Base-by-base conservation (phyloP, 2,329 filamentous ascomycete species). In the Monosporascus sp. region DNA sequence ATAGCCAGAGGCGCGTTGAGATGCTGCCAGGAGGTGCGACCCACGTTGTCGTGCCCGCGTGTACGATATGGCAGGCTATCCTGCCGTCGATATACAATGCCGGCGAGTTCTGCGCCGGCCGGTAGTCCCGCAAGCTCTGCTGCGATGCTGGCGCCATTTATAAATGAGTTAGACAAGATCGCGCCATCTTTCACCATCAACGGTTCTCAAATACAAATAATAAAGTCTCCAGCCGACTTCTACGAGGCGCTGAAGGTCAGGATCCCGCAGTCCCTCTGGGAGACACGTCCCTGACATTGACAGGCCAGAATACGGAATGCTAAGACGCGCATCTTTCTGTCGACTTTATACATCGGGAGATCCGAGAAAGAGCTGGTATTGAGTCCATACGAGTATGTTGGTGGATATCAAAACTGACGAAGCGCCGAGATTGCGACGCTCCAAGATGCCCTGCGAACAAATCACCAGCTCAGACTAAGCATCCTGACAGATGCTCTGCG, bases 291-390 rank as follows among this genome's bases (percentile, higher is more conserved):
- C 40, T 52, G 41, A 55, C 46, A 40, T 22, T 55, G 41, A 22
- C 55, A 92, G 88, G 74, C 81, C 58, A 96, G 92, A 74, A 97
- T 99, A 66, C 82, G 81, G 50, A 82, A 80, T 58, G 94, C 94
- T 9, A 84, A 90, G 69, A 79, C 75, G 50, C 83, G 89, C 55
- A 87, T 99, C 60, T 99, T 95, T 68, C 76, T 99, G 49, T 96
- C 92, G n/a, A 99, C 94, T 0, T 75, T 99, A 50, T 99, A 99
- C 69, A 94, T 99, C 68, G 94, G 94, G 58, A 96, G 93, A 70
- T 88, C 88, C 2, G 94, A 99, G 72, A 80, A 87, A 71, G 94
- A 97, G 63, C 79, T 99, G 65, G 84, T 86, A 74, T 51, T 75
- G n/a, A 4, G 7, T 7, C 11, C 5, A n/a, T 52, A 17, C 5